phyloP scores from a whole-genome alignment of 208 protist genomes.

The Wallacemonas collosoma region DNA sequence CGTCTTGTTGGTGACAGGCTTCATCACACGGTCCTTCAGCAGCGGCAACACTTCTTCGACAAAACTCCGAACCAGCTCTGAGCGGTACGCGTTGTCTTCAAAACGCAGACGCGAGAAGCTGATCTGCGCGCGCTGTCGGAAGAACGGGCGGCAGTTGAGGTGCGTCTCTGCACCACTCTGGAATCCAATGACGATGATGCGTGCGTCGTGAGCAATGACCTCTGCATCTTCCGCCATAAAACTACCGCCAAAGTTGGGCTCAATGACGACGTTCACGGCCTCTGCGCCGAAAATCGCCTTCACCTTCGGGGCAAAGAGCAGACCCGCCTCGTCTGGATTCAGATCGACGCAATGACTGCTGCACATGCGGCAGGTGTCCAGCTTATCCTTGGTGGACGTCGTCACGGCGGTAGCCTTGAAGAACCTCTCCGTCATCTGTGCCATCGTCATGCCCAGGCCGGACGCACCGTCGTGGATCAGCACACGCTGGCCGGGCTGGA shows the following conservation, averaged over 20 bases:
- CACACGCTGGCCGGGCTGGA: constrained; percentile 69
- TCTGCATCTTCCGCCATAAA: constrained; percentile 69
- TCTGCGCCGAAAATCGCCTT: constrained; percentile 46
- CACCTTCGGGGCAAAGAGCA: constrained; percentile 73
- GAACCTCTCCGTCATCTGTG: constrained; percentile 85
- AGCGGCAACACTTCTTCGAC: constrained; percentile 62
- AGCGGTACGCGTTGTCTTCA: constrained; percentile 61
- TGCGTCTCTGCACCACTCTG: constrained; percentile 61
- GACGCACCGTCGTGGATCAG: constrained; percentile 89
- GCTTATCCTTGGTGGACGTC: constrained; percentile 65
- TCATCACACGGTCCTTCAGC: constrained; percentile 51
- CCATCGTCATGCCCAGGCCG: constrained; percentile 85
- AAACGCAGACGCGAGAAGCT: constrained; percentile 78
- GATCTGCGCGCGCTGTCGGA: constrained; percentile 61
- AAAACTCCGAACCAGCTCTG: constrained; percentile 53
- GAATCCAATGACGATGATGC: constrained; percentile 66
- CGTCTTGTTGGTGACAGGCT: constrained; percentile 65
- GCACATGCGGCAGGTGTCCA: constrained; percentile 76
- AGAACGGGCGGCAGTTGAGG: constrained; percentile 63
- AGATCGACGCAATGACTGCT: constrained; percentile 55
- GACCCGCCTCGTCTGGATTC: constrained; percentile 62
- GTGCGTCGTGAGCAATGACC: constrained; percentile 69
- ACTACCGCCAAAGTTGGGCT: constrained; percentile 75
- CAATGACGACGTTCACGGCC: constrained; percentile 71
- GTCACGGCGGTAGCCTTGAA: constrained; percentile 68